Percentiles rank a stretch among this genome's conserved stretches.
These are phyloP conservation scores for Trypanosoma vivax DNA, from an alignment of 208 protist genomes.

Conservation along the genomic window DNA sequence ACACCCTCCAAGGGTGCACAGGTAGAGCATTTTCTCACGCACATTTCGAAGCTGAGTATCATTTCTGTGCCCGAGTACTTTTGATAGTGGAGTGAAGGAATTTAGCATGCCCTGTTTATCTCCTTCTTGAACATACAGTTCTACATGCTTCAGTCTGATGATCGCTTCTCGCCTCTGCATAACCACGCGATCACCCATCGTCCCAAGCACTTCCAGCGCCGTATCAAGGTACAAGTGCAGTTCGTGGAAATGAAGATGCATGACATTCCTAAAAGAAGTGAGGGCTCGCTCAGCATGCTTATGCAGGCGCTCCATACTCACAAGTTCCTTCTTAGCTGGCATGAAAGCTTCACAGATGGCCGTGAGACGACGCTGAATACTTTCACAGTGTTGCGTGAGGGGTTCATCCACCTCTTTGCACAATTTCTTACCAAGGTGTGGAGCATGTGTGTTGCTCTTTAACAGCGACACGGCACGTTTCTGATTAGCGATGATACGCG, in stretches of 20 bases:
- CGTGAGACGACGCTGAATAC: slow-evolving; percentile 1
- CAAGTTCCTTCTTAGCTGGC: neutral
- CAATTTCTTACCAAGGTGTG: slow-evolving; percentile 3
- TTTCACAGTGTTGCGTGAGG: slow-evolving; percentile 9
- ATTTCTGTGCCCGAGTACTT: neutral
- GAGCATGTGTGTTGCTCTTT: neutral
- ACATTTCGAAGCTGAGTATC: slow-evolving; percentile 4
- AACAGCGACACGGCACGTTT: slow-evolving; percentile 6
- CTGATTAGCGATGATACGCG: slow-evolving; percentile 3
- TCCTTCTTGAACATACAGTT: slow-evolving; percentile 27
- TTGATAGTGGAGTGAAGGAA: slow-evolving; percentile 11
- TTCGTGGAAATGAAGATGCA: slow-evolving; percentile 39
- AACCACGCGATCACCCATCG: slow-evolving; percentile 6
- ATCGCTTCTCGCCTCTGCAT: slow-evolving; percentile 51
- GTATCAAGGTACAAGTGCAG: slow-evolving; percentile 67
- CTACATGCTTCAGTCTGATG: slow-evolving; percentile 44
- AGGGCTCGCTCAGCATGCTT: neutral
- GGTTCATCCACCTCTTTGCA: slow-evolving; percentile 19
- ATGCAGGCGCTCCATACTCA: neutral
- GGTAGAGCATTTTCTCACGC: slow-evolving; percentile 12
- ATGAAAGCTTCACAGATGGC: slow-evolving; percentile 4
- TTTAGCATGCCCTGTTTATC: slow-evolving; percentile 15
- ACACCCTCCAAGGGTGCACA: slow-evolving; percentile 48
- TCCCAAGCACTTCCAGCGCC: slow-evolving; percentile 53
- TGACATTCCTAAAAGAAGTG: slow-evolving; percentile 15